Conservation (phyloP, 2,329 filamentous ascomycete species). For the Metarhizium album region DNA sequence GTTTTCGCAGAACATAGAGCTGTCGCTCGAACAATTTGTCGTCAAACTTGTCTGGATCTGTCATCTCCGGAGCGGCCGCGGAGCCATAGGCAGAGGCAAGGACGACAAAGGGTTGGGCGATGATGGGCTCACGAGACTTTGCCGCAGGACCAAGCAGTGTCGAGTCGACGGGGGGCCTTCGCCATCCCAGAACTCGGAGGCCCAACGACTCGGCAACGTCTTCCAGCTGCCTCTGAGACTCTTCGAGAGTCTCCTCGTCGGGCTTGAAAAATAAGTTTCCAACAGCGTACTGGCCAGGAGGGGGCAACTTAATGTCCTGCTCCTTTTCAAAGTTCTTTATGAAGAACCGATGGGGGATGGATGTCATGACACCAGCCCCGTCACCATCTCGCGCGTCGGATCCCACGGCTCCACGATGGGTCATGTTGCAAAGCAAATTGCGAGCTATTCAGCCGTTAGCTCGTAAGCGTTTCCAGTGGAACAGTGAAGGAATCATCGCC, state of each 20-base stretch:
- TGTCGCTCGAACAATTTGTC: constrained; percentile 82
- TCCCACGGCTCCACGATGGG: constrained; percentile 94
- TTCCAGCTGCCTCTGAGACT: constrained; percentile 89
- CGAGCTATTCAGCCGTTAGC: constrained; percentile 5
- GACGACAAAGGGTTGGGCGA: constrained; percentile 92
- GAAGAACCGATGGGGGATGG: constrained; percentile 96
- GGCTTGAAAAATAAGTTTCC: constrained; percentile 99
- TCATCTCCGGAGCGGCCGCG: constrained; percentile 66
- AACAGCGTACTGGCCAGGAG: constrained; percentile 86
- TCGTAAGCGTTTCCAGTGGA: neutral
- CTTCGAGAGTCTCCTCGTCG: constrained; percentile 76
- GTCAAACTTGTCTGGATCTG: constrained; percentile 72
- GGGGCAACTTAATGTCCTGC: constrained; percentile 76
- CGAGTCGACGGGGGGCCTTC: constrained; percentile 89
- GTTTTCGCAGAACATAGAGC: constrained; percentile 89
- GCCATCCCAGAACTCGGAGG: constrained; percentile 88
- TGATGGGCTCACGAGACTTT: constrained; percentile 85
- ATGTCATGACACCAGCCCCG: constrained; percentile 98
- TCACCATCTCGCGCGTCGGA: constrained; percentile 97
- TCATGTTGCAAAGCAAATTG: constrained; percentile 98
- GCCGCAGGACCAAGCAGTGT: constrained; percentile 87
- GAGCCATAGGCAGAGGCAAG: constrained; percentile 74
- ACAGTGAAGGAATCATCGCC: neutral
- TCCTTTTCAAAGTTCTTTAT: constrained; percentile 95
- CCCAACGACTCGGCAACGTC: constrained; percentile 82